These are phyloP conservation scores for Yarrowia galli DNA, from an alignment of 1,139 yeast genomes.

Conservation along the genomic window DNA sequence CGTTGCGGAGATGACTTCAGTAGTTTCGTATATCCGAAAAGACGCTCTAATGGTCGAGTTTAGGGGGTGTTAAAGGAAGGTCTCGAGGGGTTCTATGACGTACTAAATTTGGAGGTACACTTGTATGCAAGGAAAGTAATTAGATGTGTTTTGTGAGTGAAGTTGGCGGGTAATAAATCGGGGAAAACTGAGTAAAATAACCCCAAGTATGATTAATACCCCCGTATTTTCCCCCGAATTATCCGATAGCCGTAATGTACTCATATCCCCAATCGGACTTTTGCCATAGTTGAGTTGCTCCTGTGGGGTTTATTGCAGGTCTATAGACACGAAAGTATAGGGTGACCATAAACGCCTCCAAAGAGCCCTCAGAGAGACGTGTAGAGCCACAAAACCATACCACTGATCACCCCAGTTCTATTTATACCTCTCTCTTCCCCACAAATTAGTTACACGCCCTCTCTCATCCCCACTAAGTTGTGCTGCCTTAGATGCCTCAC, in stretches of 20 bases:
- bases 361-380: neutral
- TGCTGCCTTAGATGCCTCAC: conserved; percentile 2
- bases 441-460: conserved; percentile 5
- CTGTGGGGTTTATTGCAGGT: conserved; percentile 29
- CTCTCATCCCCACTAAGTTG: neutral
- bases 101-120: neutral
- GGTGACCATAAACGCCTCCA: neutral
- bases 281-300: neutral
- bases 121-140: neutral
- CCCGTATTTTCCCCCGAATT: neutral
- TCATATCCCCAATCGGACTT: neutral
- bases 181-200: no score
- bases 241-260: no score
- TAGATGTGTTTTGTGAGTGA: no score
- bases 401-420: no score
- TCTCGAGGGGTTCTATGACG: neutral
- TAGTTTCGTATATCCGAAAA: neutral
- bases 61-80: neutral
- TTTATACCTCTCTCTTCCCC: neutral
- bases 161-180: no score
- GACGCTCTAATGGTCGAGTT: neutral
- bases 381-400: neutral
- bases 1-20: neutral
- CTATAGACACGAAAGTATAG: neutral
- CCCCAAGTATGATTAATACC: no score